phyloP scores from a whole-genome alignment of 2,329 filamentous ascomycete species.

The Colletotrichum agaves region DNA sequence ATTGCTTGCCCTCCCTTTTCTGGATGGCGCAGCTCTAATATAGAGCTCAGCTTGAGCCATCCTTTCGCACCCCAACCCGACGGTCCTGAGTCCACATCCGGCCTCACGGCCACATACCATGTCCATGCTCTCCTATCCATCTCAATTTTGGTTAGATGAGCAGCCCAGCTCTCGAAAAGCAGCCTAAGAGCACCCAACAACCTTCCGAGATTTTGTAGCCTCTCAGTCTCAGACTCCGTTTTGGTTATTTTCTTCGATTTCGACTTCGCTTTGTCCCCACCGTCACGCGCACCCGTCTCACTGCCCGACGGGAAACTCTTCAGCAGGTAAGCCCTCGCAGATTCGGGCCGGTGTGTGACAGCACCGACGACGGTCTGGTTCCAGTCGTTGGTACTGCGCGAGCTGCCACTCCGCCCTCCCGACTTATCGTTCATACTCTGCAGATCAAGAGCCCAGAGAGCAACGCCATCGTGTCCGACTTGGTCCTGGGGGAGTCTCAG shows the following conservation, averaged over 20 bases:
- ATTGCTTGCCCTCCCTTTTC: conserved; percentile 35
- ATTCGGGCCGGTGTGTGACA: conserved; percentile 79
- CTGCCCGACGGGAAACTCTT: conserved; percentile 60
- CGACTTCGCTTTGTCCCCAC: conserved; percentile 1
- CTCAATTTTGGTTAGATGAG: conserved; percentile 70
- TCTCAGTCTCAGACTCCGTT: conserved; percentile 63
- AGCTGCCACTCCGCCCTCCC: conserved; percentile 40
- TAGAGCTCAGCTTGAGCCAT: conserved; percentile 71
- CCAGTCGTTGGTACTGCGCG: conserved; percentile 38
- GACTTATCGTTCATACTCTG: conserved; percentile 59
- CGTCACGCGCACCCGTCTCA: conserved; percentile 29
- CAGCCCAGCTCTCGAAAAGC: conserved; percentile 78
- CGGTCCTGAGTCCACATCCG: conserved; percentile 78
- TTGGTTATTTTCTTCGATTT: not conserved
- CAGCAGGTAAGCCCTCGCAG: conserved; percentile 68
- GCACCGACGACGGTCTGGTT: conserved; percentile 61
- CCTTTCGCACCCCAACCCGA: conserved; percentile 89
- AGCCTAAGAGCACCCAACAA: conserved; percentile 78
- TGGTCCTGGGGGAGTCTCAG: conserved; percentile 47
- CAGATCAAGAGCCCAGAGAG: conserved; percentile 70
- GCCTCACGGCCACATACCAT: conserved; percentile 83
- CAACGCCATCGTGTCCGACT: conserved; percentile 53
- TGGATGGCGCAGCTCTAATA: conserved; percentile 67
- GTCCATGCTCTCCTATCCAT: conserved; percentile 81
- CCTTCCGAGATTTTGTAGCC: conserved; percentile 74